Evolutionary conservation across 441 rosid genomes (phyloP), one percentile per base, ranked within the genome.

Genomic region (Populus hybrid): DNA sequence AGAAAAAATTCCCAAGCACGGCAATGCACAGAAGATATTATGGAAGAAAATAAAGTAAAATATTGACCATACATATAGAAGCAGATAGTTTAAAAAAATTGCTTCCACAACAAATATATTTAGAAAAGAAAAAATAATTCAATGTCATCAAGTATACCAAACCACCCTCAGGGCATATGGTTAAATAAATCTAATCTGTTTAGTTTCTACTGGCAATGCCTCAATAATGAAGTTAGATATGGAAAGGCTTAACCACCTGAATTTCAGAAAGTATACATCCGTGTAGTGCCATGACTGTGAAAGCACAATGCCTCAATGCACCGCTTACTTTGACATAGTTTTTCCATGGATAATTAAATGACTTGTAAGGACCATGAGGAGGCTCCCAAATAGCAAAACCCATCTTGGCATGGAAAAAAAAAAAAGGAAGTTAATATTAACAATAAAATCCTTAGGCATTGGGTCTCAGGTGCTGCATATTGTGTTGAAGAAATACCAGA

Each of bases 381-480:
- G 97, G 97, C 85, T 92, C 97, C 95, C 95, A 92, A 71, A 85
- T 84, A 28, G 97, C 97, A 81, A 90, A 92, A 65, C 88, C 90
- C 79, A 89, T 77, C 97, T 92, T 89, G 85, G 70, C 46, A 76
- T 70, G 24, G 34, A 70, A 64, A 71, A 36, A 79, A 76, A 76
- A 63, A 32, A 32, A 32, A 32, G 34, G 66, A 28, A 18, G 28
- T 21, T 67, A 28, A 73, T 24, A 5, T 69, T 67, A 35, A 67
- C 2, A 26, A 50, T 20, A 12, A 67, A 72, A 65, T 11, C 23
- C 34, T 4, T 6, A 50, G 20, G 69, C 40, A 71, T 18, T 74
- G 12, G 26, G 6, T 69, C 59, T 76, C 36, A 65, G 21, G 21
- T 38, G 40, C 65, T 78, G 59, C 34, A 70, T 61, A 78, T 67